Evolutionary conservation across 2,329 filamentous ascomycete genomes (phyloP), one percentile per base, ranked within the genome.

Genomic region (Phaeoacremonium minimum): DNA sequence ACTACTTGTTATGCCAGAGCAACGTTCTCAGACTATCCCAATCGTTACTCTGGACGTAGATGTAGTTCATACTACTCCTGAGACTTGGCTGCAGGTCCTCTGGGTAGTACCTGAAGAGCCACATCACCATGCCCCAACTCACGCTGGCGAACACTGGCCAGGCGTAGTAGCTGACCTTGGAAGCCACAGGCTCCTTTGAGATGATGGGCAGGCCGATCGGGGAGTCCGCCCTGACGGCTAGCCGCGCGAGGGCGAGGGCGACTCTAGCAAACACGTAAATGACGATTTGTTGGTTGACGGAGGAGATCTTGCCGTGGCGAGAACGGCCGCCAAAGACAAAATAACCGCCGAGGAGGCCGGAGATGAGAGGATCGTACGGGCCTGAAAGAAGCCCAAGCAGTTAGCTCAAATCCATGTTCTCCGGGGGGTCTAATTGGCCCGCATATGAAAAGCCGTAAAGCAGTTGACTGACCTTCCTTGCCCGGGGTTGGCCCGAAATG

Each of bases 261-360:
- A 96, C 93, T 47, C 93, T 82, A 32, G 93, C 93, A 57, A 96
- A 96, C 45, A 98, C 86, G 69, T 98, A 98, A 52, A 97, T 87
- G 60, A 95, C 89, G 58, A 98, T 98, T 72, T 98, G 91, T 70
- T 96, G 88, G 65, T 83, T 95, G 44, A 96, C 84, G 46, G 80
- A 85, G 43, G 83, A 85, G 53, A 87, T 81, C 58, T 76, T 75
- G 50, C 83, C 83, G 26, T 64, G 68, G 42, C 85, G 83, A 29
- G 73, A 76, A 41, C 76, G 71, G 29, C 70, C 62, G 33, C 91
- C 93, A 58, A 98, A 98, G 45, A 97, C 87, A 43, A 87, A 66
- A 71, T 97, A 98, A 36, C 93, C 93, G 54, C 93, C 93, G 32
- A 95, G 57, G 7, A 96, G 68, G 7, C 93, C 93, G 9, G 88